Conservation (phyloP, 441 rosid genomes). For the Aquilaria agallochum region DNA sequence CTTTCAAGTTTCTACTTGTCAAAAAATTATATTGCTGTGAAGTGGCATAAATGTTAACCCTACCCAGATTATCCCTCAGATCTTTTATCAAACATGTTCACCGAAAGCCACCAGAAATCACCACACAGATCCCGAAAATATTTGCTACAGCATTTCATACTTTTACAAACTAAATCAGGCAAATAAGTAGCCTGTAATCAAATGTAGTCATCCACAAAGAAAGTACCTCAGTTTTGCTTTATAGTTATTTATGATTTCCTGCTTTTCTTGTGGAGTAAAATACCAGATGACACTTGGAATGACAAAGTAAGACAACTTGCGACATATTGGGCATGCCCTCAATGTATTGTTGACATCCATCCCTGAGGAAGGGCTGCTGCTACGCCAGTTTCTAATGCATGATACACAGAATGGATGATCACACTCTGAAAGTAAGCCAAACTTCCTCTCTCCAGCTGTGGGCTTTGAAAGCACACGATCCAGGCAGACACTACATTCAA, state of each 20-base stretch:
- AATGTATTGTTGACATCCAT: constrained; percentile 76
- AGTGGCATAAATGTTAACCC: too few species aligned
- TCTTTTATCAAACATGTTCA: too few species aligned
- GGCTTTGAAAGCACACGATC: constrained; percentile 81
- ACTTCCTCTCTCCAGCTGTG: constrained; percentile 77
- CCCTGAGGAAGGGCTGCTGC: constrained; percentile 75
- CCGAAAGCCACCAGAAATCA: too few species aligned
- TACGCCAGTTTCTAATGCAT: constrained; percentile 93
- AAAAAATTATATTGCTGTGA: too few species aligned
- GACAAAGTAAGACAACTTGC: constrained; percentile 77
- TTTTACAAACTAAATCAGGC: too few species aligned
- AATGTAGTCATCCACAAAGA: neutral
- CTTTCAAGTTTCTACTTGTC: too few species aligned
- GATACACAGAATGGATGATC: constrained; percentile 95
- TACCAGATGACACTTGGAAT: constrained; percentile 87
- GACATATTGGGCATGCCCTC: constrained; percentile 89
- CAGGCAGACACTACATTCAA: constrained; percentile 58
- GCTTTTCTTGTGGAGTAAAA: constrained; percentile 68
- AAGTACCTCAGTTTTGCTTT: constrained; percentile 75
- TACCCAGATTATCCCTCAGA: too few species aligned
- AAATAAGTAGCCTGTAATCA: neutral
- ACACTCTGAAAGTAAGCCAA: constrained; percentile 82
- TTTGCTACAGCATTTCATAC: too few species aligned
- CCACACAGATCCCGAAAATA: too few species aligned
- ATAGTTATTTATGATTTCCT: constrained; percentile 65